Evolutionary conservation across 257 asterid genomes (phyloP), one percentile per base, ranked within the genome.

Genomic region (Solanum peruvianum): DNA sequence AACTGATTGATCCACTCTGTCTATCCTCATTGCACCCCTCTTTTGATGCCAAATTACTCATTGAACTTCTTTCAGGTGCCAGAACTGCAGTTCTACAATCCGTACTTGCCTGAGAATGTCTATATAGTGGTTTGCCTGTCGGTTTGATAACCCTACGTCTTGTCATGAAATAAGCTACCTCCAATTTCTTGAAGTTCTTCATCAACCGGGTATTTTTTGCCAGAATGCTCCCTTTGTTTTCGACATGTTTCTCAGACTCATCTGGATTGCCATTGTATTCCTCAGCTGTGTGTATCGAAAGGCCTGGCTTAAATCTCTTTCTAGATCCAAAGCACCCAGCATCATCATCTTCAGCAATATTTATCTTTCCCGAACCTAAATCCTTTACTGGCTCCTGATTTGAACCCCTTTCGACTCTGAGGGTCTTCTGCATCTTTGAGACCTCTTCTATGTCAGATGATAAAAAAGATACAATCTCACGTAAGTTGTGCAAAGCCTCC

Each of bases 381-480:
- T 90, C 90, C 89, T 93, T 91, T 58, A 49, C 89, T 25, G 85
- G 85, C 73, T 93, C 93, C 39, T 89, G 88, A 89, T 87, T 90
- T 49, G 92, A 84, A 20, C 91, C 93, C 87, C 91, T 93, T 91
- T 93, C 91, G 52, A 41, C 86, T 86, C 89, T 87, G 87, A 94
- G 91, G 87, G 92, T 83, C 13, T 89, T 84, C 89, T 93, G 98
- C 89, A 93, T 86, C 91, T 91, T 94, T 33, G 92, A 80, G 44
- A 92, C 99, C 91, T 95, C 98, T 42, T 94, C 99, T 33, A 93
- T 90, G 89, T 97, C 99, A 20, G 97, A 93, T 66, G 98, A 90
- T 87, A 97, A 86, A 82, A 93, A 88, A 31, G 98, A 93, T 86
- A 95, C 87, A 16, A 92, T 92, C 88, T 96, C 98, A 7, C 89